Conservation (phyloP, 768 basidiomycete species). For the Lactarius tabidus region DNA sequence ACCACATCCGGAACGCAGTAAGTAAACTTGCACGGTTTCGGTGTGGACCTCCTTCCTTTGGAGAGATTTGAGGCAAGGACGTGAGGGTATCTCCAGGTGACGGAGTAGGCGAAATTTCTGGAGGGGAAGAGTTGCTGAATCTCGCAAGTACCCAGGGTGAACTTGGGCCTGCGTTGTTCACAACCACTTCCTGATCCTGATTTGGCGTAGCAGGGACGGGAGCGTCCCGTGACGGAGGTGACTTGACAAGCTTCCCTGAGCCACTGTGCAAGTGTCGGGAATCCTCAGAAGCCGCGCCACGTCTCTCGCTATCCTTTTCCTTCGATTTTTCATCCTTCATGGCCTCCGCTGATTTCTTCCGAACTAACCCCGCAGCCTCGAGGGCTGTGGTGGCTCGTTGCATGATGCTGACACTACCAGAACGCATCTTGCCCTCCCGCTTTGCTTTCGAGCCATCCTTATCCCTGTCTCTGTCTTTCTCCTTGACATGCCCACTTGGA, state of each 20-base stretch:
- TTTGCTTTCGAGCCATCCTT: conserved; percentile 45
- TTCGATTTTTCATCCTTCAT: conserved; percentile 59
- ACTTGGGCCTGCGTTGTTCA: conserved; percentile 22
- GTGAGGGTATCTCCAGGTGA: conserved; percentile 52
- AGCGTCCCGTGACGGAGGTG: conserved; percentile 54
- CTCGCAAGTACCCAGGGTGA: conserved; percentile 68
- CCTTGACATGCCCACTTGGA: conserved; percentile 57
- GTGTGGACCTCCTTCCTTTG: conserved; percentile 37
- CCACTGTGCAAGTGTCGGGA: conserved; percentile 64
- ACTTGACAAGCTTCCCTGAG: conserved; percentile 65
- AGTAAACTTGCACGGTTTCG: conserved; percentile 77
- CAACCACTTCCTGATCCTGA: conserved; percentile 37
- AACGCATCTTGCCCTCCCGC: conserved; percentile 56
- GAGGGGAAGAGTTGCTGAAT: conserved; percentile 30
- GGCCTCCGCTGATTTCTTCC: conserved; percentile 77
- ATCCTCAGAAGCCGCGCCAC: conserved; percentile 49
- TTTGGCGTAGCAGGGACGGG: conserved; percentile 50
- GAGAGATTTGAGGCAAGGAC: conserved; percentile 41
- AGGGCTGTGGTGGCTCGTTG: conserved; percentile 91
- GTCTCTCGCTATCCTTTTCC: conserved; percentile 38
- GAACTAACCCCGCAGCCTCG: conserved; percentile 78
- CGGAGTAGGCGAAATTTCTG: conserved; percentile 44
- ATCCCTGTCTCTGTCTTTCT: conserved; percentile 51
- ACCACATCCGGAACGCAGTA: conserved; percentile 85
- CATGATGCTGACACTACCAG: conserved; percentile 93